Conservation (phyloP, 148 eudicot species). For the Polygonum aviculare region DNA sequence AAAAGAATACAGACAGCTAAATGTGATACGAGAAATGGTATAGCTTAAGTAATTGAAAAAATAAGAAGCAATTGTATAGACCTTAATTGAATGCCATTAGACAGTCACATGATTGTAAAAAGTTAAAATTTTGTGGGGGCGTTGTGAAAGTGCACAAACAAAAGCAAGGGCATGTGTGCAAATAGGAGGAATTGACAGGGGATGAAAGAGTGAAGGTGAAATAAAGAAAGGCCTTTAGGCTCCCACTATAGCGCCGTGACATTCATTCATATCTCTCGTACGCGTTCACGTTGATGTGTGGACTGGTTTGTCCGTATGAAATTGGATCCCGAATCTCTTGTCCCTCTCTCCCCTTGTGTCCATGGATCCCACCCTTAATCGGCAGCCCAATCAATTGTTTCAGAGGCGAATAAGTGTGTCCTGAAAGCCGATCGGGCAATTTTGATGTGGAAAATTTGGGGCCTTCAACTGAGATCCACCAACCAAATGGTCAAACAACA, state of each 20-base stretch:
- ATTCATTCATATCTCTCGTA: background rate
- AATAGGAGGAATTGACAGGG: background rate
- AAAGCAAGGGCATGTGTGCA: background rate
- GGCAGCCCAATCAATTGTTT: background rate
- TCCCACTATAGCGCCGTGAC: background rate
- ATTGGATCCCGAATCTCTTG: background rate
- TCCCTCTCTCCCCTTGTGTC: background rate
- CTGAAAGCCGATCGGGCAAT: background rate
- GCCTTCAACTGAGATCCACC: background rate
- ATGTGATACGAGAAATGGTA: no score
- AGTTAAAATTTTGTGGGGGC: no score
- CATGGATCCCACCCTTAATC: background rate
- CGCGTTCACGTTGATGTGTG: background rate
- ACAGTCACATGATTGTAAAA: no score
- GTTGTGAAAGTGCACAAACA: background rate
- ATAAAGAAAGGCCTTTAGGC: background rate
- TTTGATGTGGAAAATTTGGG: background rate
- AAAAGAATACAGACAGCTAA: no score
- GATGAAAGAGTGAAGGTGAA: background rate
- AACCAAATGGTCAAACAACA: background rate
- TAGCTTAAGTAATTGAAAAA: no score
- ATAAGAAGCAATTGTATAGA: no score
- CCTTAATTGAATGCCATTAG: no score
- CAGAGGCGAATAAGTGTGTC: background rate
- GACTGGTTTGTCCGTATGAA: background rate